These are phyloP conservation scores for Pleurotus sapidus DNA, from an alignment of 768 basidiomycete genomes.

Conservation along the genomic window DNA sequence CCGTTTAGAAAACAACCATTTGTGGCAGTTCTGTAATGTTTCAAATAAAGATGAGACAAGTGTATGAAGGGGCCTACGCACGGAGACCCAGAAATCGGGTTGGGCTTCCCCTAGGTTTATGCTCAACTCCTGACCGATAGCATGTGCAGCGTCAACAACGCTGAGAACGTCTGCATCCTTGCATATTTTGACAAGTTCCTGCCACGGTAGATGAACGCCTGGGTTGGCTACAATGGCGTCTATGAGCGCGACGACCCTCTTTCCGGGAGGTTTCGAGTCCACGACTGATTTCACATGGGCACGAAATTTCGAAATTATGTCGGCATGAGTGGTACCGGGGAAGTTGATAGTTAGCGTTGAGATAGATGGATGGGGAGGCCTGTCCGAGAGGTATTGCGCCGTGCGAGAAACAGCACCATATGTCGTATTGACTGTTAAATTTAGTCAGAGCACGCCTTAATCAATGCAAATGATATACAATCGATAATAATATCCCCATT, in stretches of 20 bases:
- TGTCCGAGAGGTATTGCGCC: conserved; percentile 49
- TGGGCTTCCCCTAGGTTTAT: conserved; percentile 52
- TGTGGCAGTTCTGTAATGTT: conserved; percentile 67
- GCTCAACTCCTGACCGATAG: conserved; percentile 71
- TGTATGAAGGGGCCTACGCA: conserved; percentile 26
- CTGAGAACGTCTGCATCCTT: conserved; percentile 60
- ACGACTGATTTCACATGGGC: conserved; percentile 13
- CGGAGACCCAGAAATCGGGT: conserved; percentile 82
- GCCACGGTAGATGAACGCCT: conserved; percentile 70
- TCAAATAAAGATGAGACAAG: background rate
- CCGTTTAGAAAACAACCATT: conserved; percentile 78
- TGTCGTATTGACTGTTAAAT: conserved; percentile 24
- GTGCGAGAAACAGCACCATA: conserved; percentile 50
- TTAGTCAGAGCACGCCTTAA: no score
- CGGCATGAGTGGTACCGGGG: conserved; percentile 40
- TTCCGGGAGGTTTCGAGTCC: conserved; percentile 6
- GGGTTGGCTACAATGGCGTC: conserved; percentile 68
- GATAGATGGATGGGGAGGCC: conserved; percentile 42
- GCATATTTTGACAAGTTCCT: conserved; percentile 65
- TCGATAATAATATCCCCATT: conserved; percentile 60
- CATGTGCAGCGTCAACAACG: conserved; percentile 81
- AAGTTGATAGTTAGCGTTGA: conserved; percentile 44
- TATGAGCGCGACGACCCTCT: conserved; percentile 64
- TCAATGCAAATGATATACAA: conserved; percentile 29
- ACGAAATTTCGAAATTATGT: conserved; percentile 33